phyloP scores from a whole-genome alignment of 139 green algal species.

The Nannochloris sp. region DNA sequence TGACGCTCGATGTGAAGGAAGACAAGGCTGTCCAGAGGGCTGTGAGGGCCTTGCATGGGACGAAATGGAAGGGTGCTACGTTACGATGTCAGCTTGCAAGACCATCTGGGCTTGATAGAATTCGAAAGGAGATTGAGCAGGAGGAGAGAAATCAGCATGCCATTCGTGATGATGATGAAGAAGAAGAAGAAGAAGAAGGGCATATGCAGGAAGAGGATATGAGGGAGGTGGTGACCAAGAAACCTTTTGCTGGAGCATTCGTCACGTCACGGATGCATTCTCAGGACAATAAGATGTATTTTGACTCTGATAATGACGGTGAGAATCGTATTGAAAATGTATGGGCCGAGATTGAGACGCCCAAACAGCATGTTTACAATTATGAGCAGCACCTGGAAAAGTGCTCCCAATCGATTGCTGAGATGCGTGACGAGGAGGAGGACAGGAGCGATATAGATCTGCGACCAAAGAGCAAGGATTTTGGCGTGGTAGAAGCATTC shows the following conservation, averaged over 20 bases:
- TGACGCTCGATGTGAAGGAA: conserved; percentile 38
- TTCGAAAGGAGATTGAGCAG: not conserved
- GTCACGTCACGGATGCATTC: not conserved
- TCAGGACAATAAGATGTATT: not conserved
- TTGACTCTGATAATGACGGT: not conserved
- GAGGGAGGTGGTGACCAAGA: too few species aligned
- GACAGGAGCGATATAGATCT: too few species aligned
- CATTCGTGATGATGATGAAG: not conserved
- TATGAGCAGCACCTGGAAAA: not conserved
- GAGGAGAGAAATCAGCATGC: not conserved
- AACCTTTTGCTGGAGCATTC: not conserved
- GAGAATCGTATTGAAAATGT: not conserved
- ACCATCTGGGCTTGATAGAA: conserved; percentile 7
- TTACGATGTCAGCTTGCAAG: conserved; percentile 21
- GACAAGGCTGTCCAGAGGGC: conserved; percentile 14
- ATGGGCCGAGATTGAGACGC: not conserved
- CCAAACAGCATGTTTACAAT: not conserved
- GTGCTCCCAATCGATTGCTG: not conserved
- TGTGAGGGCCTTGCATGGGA: conserved; percentile 43
- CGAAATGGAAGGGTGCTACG: conserved; percentile 37
- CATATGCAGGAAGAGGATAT: not conserved
- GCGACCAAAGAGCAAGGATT: too few species aligned
- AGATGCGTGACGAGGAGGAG: too few species aligned
- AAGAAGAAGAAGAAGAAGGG: not conserved
- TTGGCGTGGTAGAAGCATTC: too few species aligned